A percentile compares a stretch with the other conserved stretches of the same genome.
These are phyloP conservation scores for Lactarius hatsudake DNA, from an alignment of 768 basidiomycete species.

Conservation along the genomic window DNA sequence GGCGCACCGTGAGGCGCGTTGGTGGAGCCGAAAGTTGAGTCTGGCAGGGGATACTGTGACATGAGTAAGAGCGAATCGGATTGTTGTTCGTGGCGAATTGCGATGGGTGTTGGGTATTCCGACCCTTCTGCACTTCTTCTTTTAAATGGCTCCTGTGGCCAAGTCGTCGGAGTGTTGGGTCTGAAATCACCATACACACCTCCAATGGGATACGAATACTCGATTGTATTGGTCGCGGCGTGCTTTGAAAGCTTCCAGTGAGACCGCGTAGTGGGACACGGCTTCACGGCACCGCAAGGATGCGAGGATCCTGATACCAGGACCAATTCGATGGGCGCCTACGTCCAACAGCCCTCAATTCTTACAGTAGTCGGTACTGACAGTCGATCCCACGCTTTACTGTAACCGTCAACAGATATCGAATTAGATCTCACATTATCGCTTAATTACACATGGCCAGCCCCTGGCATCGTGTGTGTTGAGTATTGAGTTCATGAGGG, in stretches of 20 bases:
- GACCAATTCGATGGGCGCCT: not conserved
- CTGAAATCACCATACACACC: not conserved
- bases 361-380: not conserved
- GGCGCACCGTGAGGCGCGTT: conserved; percentile 6
- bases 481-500: not conserved
- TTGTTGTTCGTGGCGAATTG: not conserved
- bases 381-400: not conserved
- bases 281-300: not conserved
- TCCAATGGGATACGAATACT: conserved; percentile 4
- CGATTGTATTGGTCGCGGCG: not conserved
- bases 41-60: conserved; percentile 6
- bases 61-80: conserved; percentile 3
- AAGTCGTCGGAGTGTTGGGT: not conserved
- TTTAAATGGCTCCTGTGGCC: not conserved
- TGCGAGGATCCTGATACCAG: not conserved
- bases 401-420: not conserved
- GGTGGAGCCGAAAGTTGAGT: conserved; percentile 6
- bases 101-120: not conserved
- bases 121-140: not conserved
- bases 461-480: not conserved
- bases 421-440: not conserved
- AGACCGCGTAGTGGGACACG: not conserved
- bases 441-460: not conserved
- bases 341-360: not conserved
- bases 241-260: not conserved